These are phyloP conservation scores for Lachnellula cervina DNA, from an alignment of 2,329 filamentous ascomycete species.

Conservation along the genomic window DNA sequence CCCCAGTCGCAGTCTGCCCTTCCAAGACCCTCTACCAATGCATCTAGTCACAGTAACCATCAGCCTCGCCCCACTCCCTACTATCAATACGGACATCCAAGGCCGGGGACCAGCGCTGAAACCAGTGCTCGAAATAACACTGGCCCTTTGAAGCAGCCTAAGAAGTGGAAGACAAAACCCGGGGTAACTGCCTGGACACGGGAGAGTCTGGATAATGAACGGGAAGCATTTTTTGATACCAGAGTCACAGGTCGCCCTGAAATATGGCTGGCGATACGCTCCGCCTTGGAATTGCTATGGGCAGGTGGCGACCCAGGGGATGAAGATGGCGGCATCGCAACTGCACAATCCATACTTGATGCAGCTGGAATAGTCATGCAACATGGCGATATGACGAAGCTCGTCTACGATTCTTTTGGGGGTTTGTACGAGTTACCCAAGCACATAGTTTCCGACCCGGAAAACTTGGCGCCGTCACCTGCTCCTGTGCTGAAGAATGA, in stretches of 20 bases:
- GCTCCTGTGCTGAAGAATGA: slow-evolving; percentile 29
- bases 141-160: not conserved
- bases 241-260: slow-evolving; percentile 71
- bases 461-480: slow-evolving; percentile 41
- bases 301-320: slow-evolving; percentile 35
- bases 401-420: slow-evolving; percentile 67
- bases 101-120: slow-evolving; percentile 55
- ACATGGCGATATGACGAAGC: slow-evolving; percentile 63
- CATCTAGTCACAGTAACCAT: slow-evolving; percentile 10
- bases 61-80: slow-evolving; percentile 36
- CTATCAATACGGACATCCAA: slow-evolving; percentile 67
- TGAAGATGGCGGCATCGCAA: slow-evolving; percentile 44
- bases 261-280: slow-evolving; percentile 72
- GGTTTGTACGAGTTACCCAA: slow-evolving; percentile 65
- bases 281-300: slow-evolving; percentile 65
- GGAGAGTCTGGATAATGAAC: slow-evolving; percentile 62
- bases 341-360: slow-evolving; percentile 75
- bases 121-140: slow-evolving; percentile 35
- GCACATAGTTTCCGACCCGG: slow-evolving; percentile 64
- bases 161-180: not conserved
- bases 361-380: slow-evolving; percentile 73
- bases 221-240: slow-evolving; percentile 85
- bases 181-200: slow-evolving; percentile 56
- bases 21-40: slow-evolving; percentile 20
- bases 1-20: slow-evolving; percentile 21